phyloP scores from a whole-genome alignment of 2,329 filamentous ascomycete species.

The Aureobasidium lini region DNA sequence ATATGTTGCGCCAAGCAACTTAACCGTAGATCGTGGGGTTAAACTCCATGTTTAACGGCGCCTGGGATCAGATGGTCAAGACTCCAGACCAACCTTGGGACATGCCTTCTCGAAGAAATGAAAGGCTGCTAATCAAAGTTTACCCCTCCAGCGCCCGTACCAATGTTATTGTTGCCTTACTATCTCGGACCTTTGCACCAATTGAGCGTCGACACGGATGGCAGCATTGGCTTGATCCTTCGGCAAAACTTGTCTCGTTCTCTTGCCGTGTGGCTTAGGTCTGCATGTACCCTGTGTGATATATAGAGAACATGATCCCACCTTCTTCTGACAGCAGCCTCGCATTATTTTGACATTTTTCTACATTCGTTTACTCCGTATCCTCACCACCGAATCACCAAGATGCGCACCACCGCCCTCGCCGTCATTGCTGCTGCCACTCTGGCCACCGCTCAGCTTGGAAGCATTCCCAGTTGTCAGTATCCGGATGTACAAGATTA shows the following conservation, averaged over 20 bases:
- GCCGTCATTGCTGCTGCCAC: not conserved
- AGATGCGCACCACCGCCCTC: not conserved
- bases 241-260: not conserved
- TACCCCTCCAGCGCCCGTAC: not conserved
- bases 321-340: not conserved
- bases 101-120: not conserved
- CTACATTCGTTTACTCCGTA: not conserved
- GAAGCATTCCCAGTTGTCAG: constrained; percentile 5
- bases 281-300: not conserved
- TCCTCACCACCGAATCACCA: not conserved
- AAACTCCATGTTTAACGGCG: too few relatives aligned
- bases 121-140: not conserved
- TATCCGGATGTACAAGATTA: not conserved
- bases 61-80: too few relatives aligned
- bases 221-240: not conserved
- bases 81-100: not conserved
- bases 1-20: too few relatives aligned
- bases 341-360: not conserved
- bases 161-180: too few relatives aligned
- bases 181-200: not conserved
- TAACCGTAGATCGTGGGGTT: too few relatives aligned
- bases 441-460: not conserved
- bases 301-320: not conserved
- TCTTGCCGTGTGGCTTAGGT: not conserved
- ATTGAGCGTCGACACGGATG: not conserved